Conservation (phyloP, 257 asterid species). For the Solanum arcanum region DNA sequence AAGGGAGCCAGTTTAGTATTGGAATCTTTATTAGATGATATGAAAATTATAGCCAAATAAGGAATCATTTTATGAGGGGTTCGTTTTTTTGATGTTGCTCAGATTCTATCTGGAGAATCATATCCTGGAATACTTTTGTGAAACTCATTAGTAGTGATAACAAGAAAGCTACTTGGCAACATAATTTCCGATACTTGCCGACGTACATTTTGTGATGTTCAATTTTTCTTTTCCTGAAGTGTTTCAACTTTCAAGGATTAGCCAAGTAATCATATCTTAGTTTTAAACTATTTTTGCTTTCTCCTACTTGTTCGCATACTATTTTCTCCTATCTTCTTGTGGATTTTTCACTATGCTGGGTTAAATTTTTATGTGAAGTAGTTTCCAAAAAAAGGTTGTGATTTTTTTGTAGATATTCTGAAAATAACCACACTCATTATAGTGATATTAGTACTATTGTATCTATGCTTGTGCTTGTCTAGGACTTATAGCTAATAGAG, state of each 20-base stretch:
- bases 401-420: neutral
- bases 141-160: neutral
- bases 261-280: neutral
- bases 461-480: neutral
- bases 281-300: neutral
- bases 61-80: neutral
- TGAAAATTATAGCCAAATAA: neutral
- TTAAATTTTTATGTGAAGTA: neutral
- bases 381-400: neutral
- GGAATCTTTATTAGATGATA: neutral
- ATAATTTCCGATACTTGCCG: neutral
- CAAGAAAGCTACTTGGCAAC: neutral
- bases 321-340: neutral
- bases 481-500: neutral
- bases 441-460: neutral
- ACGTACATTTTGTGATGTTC: neutral
- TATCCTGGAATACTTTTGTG: neutral
- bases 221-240: neutral
- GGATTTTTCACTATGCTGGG: neutral
- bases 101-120: neutral
- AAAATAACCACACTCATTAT: neutral
- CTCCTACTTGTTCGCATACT: neutral
- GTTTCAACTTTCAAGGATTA: neutral
- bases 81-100: neutral
- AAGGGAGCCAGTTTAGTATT: neutral